Evolutionary conservation across 371 early-diverging fungal genomes (phyloP), one percentile per base, ranked within the genome.

Genomic region (Rhizomucor pusillus): DNA sequence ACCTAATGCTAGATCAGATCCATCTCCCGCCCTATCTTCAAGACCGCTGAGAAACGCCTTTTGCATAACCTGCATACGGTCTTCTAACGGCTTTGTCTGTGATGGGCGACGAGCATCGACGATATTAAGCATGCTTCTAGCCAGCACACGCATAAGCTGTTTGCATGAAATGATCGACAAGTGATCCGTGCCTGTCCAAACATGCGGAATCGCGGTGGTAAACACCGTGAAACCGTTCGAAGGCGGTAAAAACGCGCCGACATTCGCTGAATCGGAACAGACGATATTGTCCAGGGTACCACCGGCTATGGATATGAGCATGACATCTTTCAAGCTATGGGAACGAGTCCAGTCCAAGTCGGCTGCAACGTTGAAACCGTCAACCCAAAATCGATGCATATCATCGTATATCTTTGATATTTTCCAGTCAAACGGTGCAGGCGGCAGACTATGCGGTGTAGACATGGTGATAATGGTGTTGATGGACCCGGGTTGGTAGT

Each of bases 171-270:
- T 69, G 52, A 95, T 89, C 16, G 88, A 82, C 22, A 88, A 81
- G 69, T 98, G 98, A 62, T 96, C 97, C 19, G 87, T 80, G 2
- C 90, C 81, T 11, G 90, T 83, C 98, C 98, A 98, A 3, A 92
- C 94, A 33, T 81, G 66, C 18, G 92, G 90, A 24, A 96, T 82
- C 0, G 86, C 86, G 5, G 93, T 89, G 10, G 93, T 81, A 41
- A 73, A 85, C 5, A 87, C 84, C 36, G 90, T 90, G 47, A 92
- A 87, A 0, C 94, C 91, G 56, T 90, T 73, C 0, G 69, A 68
- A 1, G 77, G 58, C 0, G 90, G 87, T 0, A 93, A 75, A 54
- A 95, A 76, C 1, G 81, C 66, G 7, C 84, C 84, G 14, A 94
- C 78, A 50, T 89, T 86, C 18, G 91, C 81, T n/a, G 87, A 79